Evolutionary conservation across 2,329 filamentous ascomycete species (phyloP), one percentile per base, ranked within the genome.

Genomic region (Fonsecaea multimorphosa): DNA sequence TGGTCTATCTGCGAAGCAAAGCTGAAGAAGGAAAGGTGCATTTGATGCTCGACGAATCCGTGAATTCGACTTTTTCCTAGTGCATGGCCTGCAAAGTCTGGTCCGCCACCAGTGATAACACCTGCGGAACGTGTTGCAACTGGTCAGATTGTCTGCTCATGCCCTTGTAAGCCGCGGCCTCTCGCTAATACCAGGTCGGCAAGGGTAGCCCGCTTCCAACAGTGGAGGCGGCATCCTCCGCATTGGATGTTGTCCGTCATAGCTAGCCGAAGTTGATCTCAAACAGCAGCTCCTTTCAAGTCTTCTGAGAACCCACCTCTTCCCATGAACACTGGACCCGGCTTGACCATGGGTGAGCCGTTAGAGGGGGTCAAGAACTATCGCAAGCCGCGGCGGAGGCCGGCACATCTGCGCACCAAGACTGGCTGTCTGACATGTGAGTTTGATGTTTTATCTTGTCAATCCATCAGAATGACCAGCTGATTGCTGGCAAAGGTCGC

Each of bases 391-490:
- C 72, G 73, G 32, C 70, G 73, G 19, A 64, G 70, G 19, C 71
- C 73, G 8, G 73, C 73, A 14, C 64, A 74, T 61, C 34, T 74
- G 24, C 69, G 73, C 7, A 74, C 73, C 3, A 74, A 74, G 58
- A 73, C 70, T 7, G 73, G 73, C 12, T 74, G 73, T 58, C 57
- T 74, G 31, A 72, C 73, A 9, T 74, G 73, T 73, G 44, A 57
- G 69, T 59, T n/a, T 40, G 29, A 6, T 34, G 32, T 19, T n/a
- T 14, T 53, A 19, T 58, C 53, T 49, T 32, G 27, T 16, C 5
- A 5, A 6, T 31, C 11, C 29, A 8, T 31, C 51, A 12, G 22
- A 14, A 2, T 57, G 7, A 32, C 52, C 16, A 32, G 56, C 24
- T 58, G 62, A 34, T 61, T 49, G 27, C 24, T 36, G 3, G 5